phyloP scores from a whole-genome alignment of 805 yeast genomes.

The Yarrowia sp. region DNA sequence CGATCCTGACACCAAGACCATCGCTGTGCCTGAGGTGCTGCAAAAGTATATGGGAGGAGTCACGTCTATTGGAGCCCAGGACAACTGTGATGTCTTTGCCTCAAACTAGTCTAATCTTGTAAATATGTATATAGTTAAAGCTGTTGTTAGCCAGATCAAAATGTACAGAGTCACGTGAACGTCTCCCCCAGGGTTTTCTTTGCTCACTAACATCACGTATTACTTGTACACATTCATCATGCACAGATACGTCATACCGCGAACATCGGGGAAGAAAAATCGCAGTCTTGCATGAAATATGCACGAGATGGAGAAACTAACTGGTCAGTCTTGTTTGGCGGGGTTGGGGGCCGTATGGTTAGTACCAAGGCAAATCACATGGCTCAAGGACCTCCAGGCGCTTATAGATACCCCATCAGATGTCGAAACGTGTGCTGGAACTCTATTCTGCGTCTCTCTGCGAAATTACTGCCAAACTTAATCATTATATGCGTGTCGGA shows the following conservation, averaged over 20 bases:
- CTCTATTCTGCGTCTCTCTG: neutral
- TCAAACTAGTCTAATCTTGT: neutral
- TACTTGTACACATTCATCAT: no score
- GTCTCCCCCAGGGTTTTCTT: no score
- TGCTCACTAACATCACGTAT: no score
- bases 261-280: neutral
- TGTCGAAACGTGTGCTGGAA: neutral
- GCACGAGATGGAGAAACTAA: neutral
- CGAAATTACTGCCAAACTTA: neutral
- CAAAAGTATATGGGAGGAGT: conserved; percentile 73
- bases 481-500: conserved; percentile 12
- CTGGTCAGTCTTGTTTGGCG: neutral
- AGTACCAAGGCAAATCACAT: no score
- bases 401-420: neutral
- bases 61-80: conserved; percentile 7
- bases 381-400: neutral
- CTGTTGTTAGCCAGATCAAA: no score
- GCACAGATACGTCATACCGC: conserved; percentile 18
- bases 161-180: neutral
- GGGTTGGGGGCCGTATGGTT: no score
- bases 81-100: conserved; percentile 17
- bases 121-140: conserved; percentile 17
- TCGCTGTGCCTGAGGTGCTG: conserved; percentile 72
- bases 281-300: conserved; percentile 1
- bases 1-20: conserved; percentile 60